A percentile compares a stretch with the other conserved stretches of the same genome.
phyloP scores from a whole-genome alignment of 305 asterid genomes.

The Rubia balearica region DNA sequence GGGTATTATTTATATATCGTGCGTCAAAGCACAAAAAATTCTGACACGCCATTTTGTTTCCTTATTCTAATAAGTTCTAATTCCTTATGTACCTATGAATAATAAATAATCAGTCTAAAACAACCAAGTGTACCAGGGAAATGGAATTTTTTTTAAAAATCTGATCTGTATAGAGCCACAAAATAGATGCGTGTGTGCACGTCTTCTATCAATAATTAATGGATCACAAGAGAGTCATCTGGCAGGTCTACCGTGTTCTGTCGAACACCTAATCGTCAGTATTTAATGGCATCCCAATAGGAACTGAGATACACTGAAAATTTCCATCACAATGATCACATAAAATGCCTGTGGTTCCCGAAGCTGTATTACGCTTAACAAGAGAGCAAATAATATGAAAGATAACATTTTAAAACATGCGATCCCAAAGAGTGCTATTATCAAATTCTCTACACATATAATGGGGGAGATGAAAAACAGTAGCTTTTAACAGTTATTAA shows the following conservation, averaged over 20 bases:
- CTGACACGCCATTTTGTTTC: not conserved
- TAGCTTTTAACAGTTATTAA: not conserved
- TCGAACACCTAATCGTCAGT: not conserved
- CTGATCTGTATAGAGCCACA: slow-evolving; percentile 3
- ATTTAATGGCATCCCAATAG: not conserved
- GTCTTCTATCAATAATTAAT: not conserved
- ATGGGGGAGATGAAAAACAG: not conserved
- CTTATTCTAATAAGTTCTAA: not conserved
- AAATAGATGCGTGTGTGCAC: too few species aligned
- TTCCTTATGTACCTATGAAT: not conserved
- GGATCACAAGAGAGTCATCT: not conserved
- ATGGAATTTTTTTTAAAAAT: not conserved
- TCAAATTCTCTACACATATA: not conserved
- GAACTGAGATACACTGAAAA: not conserved
- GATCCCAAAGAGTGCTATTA: not conserved
- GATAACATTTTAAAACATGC: not conserved
- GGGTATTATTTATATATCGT: not conserved
- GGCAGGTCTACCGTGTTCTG: not conserved
- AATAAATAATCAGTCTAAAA: not conserved
- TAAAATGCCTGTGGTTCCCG: not conserved
- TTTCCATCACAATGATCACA: not conserved
- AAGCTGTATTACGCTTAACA: not conserved
- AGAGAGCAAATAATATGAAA: not conserved
- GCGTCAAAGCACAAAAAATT: not conserved
- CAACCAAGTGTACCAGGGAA: not conserved